Base-by-base conservation (phyloP, 148 eudicot species). In the Suaeda aralocaspica region DNA sequence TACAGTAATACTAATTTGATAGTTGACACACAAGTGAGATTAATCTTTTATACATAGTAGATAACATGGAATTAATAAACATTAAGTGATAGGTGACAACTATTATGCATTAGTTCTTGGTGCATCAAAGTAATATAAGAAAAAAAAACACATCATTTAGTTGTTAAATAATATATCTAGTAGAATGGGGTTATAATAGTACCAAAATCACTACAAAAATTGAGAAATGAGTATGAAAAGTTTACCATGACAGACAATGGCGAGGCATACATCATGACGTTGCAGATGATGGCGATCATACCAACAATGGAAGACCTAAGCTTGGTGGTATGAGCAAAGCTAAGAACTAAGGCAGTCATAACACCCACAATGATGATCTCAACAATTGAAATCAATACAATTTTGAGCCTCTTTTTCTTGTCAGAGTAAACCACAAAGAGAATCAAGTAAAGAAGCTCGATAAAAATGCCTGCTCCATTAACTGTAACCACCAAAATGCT, bases 221-320 rank as follows among this genome's bases (percentile, higher is more conserved):
- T 36, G 8, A 36, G 5, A 36, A 36, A 8, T 36, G 8, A 36
- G 8, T 3, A 36, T 3, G 8, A 36, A 36, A 24, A 33, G 70
- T 51, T 64, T 71, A 91, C 96, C 93, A 94, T 87, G 75, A 94
- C 77, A 12, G 99, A 76, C 42, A 94, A 71, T 0, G 99, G 99
- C 2, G 99, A 64, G 33, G 96, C 99, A 57, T 94, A 94, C 99
- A 94, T 94, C 69, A 89, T 34, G 52, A 91, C 76, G 65, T 85
- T 87, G 36, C 80, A 88, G 4, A 76, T 46, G 50, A 88, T 79
- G 59, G 85, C 85, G 13, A 91, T 46, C 73, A 84, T 69, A 8
- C 99, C 99, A n/a, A 91, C 84, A 24, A 86, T 80, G 4, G 77
- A 57, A 19, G 97, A 80, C 44, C 99, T 79, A 13, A 70, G 76